A percentile compares a stretch with the other conserved stretches of the same genome.
Conservation (phyloP, 108 stramenopile species). For the Chaetoceros tenuissimus region DNA sequence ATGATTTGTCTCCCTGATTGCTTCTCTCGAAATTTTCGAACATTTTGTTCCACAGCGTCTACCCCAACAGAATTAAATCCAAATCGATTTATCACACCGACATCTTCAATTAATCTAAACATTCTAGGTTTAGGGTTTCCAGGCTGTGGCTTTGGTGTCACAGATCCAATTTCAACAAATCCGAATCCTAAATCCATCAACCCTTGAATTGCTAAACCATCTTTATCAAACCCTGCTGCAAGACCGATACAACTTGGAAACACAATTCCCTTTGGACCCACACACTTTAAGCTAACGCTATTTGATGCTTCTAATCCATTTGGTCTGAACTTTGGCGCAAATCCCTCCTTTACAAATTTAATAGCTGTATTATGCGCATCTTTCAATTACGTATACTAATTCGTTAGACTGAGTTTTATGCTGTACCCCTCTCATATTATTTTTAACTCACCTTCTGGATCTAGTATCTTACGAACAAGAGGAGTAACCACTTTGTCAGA, state of each 20-base stretch:
- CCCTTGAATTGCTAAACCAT: slow-evolving; percentile 67
- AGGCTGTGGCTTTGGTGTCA: slow-evolving; percentile 84
- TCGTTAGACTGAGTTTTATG: no score
- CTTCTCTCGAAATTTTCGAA: slow-evolving; percentile 37
- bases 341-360: slow-evolving; percentile 25
- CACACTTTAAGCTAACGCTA: slow-evolving; percentile 6
- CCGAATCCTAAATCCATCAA: slow-evolving; percentile 85
- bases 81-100: slow-evolving; percentile 90
- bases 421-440: no score
- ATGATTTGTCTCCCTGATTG: neutral
- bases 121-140: slow-evolving; percentile 95
- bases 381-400: neutral
- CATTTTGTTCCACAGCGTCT: slow-evolving; percentile 37
- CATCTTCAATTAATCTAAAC: slow-evolving; percentile 85
- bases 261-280: slow-evolving; percentile 8
- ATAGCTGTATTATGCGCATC: slow-evolving; percentile 40
- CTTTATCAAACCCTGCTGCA: slow-evolving; percentile 96
- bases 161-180: slow-evolving; percentile 84
- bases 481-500: slow-evolving; percentile 55
- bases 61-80: slow-evolving; percentile 89
- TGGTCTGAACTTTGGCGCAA: slow-evolving; percentile 44
- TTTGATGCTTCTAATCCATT: slow-evolving; percentile 5
- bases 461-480: slow-evolving; percentile 34
- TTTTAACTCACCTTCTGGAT: slow-evolving; percentile 49
- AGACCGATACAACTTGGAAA: slow-evolving; percentile 82